phyloP scores from a whole-genome alignment of 73 alveolate species.

The Symbiodinium pilosum region DNA sequence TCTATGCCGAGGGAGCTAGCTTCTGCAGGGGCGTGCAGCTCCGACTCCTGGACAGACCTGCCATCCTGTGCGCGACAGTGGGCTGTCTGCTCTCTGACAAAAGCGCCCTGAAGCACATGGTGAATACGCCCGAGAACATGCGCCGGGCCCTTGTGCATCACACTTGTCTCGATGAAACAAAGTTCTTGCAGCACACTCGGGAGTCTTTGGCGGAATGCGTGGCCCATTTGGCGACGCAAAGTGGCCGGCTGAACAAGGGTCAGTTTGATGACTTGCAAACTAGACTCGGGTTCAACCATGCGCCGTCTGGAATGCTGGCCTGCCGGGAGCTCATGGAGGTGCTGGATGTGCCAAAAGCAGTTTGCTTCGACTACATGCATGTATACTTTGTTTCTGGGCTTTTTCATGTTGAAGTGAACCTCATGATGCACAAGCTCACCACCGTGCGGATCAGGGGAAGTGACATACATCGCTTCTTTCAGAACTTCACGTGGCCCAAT shows the following conservation, averaged over 20 bases:
- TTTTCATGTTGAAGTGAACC: background rate
- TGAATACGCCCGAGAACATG: background rate
- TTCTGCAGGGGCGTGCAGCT: background rate
- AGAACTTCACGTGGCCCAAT: background rate
- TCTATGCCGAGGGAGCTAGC: background rate
- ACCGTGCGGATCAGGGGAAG: background rate
- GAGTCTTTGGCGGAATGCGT: background rate
- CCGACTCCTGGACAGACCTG: background rate
- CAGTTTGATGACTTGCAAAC: background rate
- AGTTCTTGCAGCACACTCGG: background rate
- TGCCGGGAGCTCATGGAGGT: background rate
- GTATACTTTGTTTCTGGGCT: background rate
- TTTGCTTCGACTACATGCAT: conserved; percentile 29
- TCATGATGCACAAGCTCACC: background rate
- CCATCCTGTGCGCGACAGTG: background rate
- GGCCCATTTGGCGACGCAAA: background rate
- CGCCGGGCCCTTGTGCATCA: background rate
- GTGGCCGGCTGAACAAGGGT: background rate
- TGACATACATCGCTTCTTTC: background rate
- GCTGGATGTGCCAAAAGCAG: background rate
- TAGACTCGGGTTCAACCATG: background rate
- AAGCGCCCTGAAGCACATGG: background rate
- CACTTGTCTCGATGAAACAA: background rate
- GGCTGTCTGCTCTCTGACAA: background rate
- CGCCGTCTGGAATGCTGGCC: background rate